These are phyloP conservation scores for Lasiosphaeris hirsuta DNA, from an alignment of 495 filamentous ascomycete species.

Conservation along the genomic window DNA sequence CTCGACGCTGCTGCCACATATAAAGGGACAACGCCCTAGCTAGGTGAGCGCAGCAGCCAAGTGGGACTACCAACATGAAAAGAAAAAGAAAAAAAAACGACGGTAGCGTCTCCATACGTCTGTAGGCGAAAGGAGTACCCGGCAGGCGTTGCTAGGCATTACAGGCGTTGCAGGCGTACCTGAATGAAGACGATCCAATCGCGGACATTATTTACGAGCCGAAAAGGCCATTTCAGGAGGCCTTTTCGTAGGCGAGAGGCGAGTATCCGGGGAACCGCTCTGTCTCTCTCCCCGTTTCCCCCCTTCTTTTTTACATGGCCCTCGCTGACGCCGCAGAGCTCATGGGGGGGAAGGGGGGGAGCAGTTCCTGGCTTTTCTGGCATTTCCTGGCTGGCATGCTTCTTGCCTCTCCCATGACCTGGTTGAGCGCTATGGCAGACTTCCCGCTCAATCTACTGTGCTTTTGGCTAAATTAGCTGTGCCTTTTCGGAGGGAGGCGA, in stretches of 20 bases:
- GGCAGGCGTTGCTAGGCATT: too few species aligned
- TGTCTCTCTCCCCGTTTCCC: constrained; percentile 5
- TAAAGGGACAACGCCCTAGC: too few species aligned
- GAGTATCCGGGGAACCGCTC: background rate
- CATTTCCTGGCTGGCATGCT: constrained; percentile 15
- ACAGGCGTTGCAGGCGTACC: constrained; percentile 1
- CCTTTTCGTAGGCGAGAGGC: background rate
- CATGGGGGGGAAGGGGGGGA: too few species aligned
- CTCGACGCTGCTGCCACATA: too few species aligned
- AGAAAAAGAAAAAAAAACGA: too few species aligned
- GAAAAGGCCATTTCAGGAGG: constrained; percentile 2
- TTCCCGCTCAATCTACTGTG: constrained; percentile 26
- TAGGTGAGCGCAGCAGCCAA: too few species aligned
- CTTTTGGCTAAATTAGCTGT: constrained; percentile 35
- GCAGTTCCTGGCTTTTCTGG: constrained; percentile 11
- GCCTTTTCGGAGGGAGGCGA: constrained; percentile 22
- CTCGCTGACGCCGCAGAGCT: constrained; percentile 7
- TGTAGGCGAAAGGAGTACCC: too few species aligned
- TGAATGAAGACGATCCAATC: constrained; percentile 8
- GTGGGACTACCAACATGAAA: too few species aligned
- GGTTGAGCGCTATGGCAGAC: constrained; percentile 25
- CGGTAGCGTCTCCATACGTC: too few species aligned
- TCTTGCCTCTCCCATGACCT: constrained; percentile 25
- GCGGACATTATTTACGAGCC: constrained; percentile 19
- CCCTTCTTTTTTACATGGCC: constrained; percentile 3